Conservation (phyloP, 73 alveolate genomes). For the Paramecium caudatum region DNA sequence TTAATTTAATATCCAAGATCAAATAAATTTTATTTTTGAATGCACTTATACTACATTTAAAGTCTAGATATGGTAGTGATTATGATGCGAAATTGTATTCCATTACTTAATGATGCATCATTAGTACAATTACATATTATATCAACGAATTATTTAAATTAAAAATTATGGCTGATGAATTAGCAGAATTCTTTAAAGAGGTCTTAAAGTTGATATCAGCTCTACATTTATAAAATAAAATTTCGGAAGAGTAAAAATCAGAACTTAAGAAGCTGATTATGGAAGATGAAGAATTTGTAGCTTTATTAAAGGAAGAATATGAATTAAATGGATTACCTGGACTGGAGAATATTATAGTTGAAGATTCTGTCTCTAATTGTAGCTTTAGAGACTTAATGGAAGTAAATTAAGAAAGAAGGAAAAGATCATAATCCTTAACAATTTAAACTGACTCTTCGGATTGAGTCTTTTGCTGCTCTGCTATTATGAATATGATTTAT, state of each 20-base stretch:
- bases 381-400: conserved; percentile 56
- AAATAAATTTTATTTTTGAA: conserved; percentile 3
- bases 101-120: no score
- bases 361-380: not conserved
- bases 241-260: not conserved
- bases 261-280: conserved; percentile 14
- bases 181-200: conserved; percentile 15
- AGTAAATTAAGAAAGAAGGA: conserved; percentile 15
- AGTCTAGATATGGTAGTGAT: no score
- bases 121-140: no score
- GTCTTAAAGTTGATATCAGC: conserved; percentile 29
- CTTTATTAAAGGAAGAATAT: not conserved
- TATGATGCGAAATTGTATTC: no score
- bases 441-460: conserved; percentile 43
- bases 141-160: no score
- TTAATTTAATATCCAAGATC: not conserved
- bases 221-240: not conserved
- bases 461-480: not conserved
- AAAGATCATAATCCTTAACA: conserved; percentile 61
- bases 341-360: not conserved
- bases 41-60: no score
- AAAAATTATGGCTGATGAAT: conserved; percentile 48
- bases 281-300: conserved; percentile 45
- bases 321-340: not conserved
- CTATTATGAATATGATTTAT: no score